phyloP scores from a whole-genome alignment of 2,329 filamentous ascomycete species.

The Endocalyx cinctus region DNA sequence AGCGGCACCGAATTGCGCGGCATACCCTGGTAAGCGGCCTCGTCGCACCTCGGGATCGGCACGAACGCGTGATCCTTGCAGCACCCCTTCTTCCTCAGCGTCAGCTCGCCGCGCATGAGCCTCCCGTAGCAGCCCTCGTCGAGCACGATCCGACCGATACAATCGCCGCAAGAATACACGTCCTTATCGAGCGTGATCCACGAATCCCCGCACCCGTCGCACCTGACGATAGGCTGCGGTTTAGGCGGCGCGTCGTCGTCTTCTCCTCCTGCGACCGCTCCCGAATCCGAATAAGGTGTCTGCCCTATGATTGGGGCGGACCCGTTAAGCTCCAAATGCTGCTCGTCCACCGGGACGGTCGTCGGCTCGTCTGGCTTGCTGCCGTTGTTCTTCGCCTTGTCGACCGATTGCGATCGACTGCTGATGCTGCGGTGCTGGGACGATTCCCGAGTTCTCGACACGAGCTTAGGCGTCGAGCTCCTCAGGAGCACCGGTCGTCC shows the following conservation, averaged over 20 bases:
- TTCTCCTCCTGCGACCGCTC: no score
- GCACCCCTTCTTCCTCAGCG: constrained; percentile 14
- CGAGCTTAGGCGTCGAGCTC: no score
- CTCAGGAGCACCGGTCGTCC: no score
- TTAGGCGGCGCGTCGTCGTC: constrained; percentile 12
- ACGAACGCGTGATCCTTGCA: constrained; percentile 20
- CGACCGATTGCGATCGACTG: no score
- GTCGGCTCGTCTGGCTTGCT: no score
- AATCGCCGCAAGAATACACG: constrained; percentile 24
- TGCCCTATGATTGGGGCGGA: no score
- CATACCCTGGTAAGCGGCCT: constrained; percentile 13
- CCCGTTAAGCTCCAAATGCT: no score
- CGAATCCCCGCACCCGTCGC: constrained; percentile 19
- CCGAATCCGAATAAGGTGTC: no score
- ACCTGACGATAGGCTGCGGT: constrained; percentile 17
- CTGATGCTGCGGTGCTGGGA: no score
- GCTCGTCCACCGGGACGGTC: no score
- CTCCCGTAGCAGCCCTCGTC: constrained; percentile 16
- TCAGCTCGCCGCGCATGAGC: constrained; percentile 14
- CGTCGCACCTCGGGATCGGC: constrained; percentile 18
- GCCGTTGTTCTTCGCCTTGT: no score
- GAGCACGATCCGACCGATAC: constrained; percentile 17
- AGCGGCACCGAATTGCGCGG: constrained; percentile 19
- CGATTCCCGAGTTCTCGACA: no score
- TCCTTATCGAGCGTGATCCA: constrained; percentile 20